These are phyloP conservation scores for Annona squamosa DNA, from an alignment of 164 flowering plant species.

Conservation along the genomic window DNA sequence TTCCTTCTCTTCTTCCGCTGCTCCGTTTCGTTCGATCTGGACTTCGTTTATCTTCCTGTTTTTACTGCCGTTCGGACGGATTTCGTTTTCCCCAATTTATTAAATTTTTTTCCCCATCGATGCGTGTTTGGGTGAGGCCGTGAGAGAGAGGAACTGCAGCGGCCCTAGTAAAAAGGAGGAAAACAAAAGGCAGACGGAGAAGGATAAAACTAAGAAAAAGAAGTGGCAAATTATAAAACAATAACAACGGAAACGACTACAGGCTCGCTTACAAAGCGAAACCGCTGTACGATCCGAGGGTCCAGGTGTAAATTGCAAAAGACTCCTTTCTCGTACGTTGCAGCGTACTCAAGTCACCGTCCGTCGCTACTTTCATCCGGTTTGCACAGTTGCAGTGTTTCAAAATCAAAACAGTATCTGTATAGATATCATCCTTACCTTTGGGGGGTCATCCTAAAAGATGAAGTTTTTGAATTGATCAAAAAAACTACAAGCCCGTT, in stretches of 20 bases:
- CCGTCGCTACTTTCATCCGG: too few species aligned
- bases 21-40: not conserved
- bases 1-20: not conserved
- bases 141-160: not conserved
- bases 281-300: not conserved
- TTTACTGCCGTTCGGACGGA: slow-evolving; percentile 1
- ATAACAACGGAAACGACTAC: slow-evolving; percentile 4
- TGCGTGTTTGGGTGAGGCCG: not conserved
- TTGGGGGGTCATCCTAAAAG: too few species aligned
- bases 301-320: too few species aligned
- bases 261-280: not conserved
- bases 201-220: not conserved
- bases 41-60: not conserved
- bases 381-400: too few species aligned
- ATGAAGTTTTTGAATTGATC: too few species aligned
- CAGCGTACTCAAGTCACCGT: too few species aligned
- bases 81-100: not conserved
- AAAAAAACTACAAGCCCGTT: too few species aligned
- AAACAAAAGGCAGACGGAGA: not conserved
- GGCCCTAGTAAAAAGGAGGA: slow-evolving; percentile 8
- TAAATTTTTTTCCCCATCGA: not conserved
- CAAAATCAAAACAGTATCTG: too few species aligned
- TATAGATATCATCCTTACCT: too few species aligned
- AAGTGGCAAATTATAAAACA: not conserved
- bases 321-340: too few species aligned